phyloP scores from a whole-genome alignment of 805 yeast species.

The Debaryomyces maramus region DNA sequence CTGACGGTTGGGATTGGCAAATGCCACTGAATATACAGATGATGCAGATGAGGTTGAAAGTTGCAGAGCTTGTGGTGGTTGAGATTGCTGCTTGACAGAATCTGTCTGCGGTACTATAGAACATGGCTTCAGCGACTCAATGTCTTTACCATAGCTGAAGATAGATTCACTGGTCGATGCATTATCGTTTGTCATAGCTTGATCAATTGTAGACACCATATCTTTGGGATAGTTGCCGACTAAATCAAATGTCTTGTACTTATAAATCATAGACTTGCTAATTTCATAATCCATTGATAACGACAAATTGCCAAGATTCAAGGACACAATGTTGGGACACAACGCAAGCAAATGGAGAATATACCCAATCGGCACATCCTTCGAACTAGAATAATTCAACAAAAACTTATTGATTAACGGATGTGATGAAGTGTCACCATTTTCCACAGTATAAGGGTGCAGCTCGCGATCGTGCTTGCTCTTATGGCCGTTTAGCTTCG shows the following conservation, averaged over 20 bases:
- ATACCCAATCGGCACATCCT: slow-evolving; percentile 79
- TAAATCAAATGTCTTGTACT: slow-evolving; percentile 40
- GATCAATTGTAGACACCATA: slow-evolving; percentile 23
- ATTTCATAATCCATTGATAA: slow-evolving; percentile 68
- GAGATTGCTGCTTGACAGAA: slow-evolving; percentile 1
- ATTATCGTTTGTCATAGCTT: slow-evolving; percentile 15
- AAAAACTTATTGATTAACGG: slow-evolving; percentile 65
- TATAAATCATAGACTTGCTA: slow-evolving; percentile 31
- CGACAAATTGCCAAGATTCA: slow-evolving; percentile 63
- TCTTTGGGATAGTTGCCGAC: slow-evolving; percentile 39
- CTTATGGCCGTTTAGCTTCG: slow-evolving; percentile 5
- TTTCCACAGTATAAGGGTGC: not conserved
- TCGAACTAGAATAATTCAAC: slow-evolving; percentile 60
- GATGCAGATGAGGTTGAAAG: slow-evolving; percentile 21
- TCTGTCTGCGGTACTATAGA: not conserved
- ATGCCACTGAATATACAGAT: slow-evolving; percentile 24
- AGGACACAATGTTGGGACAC: slow-evolving; percentile 57
- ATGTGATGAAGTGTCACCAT: slow-evolving; percentile 33
- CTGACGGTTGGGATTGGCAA: slow-evolving; percentile 30
- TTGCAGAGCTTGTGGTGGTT: slow-evolving; percentile 5
- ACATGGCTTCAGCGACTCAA: not conserved
- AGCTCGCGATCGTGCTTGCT: not conserved
- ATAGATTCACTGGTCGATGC: not conserved
- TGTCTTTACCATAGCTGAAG: slow-evolving; percentile 1
- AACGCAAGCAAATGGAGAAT: slow-evolving; percentile 64